These are phyloP conservation scores for Glycyrrhiza uralensis DNA, from an alignment of 306 rosid species.

Conservation along the genomic window DNA sequence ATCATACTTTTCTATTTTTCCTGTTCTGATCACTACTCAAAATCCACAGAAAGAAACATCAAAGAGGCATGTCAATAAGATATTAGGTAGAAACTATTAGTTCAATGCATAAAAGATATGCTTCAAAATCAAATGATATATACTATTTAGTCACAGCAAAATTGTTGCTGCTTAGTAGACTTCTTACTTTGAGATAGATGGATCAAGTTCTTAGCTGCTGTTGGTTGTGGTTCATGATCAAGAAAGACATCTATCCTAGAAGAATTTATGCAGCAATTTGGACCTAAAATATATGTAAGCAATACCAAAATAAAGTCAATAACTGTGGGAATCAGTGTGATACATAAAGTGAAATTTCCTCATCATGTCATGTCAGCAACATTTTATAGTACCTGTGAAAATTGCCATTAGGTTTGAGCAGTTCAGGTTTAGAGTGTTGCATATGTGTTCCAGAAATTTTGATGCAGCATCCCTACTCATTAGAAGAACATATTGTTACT, in stretches of 20 bases:
- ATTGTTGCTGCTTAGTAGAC: neutral
- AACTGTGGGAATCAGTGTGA: neutral
- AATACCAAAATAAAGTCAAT: neutral
- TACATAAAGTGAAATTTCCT: neutral
- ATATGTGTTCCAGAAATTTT: constrained; percentile 38
- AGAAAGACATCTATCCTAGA: constrained; percentile 43
- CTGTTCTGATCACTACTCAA: constrained; percentile 53
- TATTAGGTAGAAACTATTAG: neutral
- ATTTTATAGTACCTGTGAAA: constrained; percentile 55
- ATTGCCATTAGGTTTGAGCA: constrained; percentile 45
- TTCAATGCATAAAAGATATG: neutral
- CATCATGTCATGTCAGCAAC: neutral
- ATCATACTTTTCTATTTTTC: constrained; percentile 49
- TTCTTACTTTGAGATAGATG: constrained; percentile 80
- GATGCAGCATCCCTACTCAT: constrained; percentile 36
- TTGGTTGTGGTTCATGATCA: constrained; percentile 61
- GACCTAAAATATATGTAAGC: constrained; percentile 44
- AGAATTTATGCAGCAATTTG: constrained; percentile 69
- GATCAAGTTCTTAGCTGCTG: constrained; percentile 80
- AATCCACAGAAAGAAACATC: neutral
- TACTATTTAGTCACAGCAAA: neutral
- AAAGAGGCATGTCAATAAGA: neutral
- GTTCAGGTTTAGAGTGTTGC: constrained; percentile 42
- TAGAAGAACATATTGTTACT: neutral
- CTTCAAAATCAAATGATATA: neutral